These are phyloP conservation scores for Salix arbutifolia DNA, from an alignment of 345 rosid genomes.

Conservation along the genomic window DNA sequence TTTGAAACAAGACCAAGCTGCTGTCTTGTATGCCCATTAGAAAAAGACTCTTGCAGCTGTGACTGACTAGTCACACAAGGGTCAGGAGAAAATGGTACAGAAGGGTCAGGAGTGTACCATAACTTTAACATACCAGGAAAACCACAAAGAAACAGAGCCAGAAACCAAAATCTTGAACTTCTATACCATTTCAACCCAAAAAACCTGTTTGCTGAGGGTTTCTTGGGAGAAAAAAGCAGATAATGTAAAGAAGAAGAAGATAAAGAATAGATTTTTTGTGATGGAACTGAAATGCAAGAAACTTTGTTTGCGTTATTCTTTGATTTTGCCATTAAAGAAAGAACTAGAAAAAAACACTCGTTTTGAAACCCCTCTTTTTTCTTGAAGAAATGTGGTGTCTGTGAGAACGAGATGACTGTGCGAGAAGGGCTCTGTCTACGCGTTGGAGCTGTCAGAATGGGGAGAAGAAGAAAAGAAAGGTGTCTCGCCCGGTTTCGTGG, in stretches of 20 bases:
- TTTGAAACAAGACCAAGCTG: constrained; percentile 24
- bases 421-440: background rate
- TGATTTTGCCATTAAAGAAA: constrained; percentile 21
- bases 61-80: constrained; percentile 44
- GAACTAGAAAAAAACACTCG: background rate
- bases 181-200: constrained; percentile 21
- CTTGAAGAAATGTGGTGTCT: background rate
- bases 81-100: constrained; percentile 39
- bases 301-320: constrained; percentile 25
- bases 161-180: constrained; percentile 53
- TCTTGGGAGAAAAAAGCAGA: constrained; percentile 62
- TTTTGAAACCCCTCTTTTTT: background rate
- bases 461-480: background rate
- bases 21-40: constrained; percentile 17
- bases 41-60: constrained; percentile 11
- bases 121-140: constrained; percentile 48
- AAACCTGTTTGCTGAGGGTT: constrained; percentile 32
- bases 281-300: constrained; percentile 29
- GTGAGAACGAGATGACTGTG: constrained; percentile 15
- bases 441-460: constrained; percentile 1
- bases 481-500: background rate
- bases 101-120: constrained; percentile 45
- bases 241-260: constrained; percentile 59
- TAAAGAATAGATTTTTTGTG: constrained; percentile 27
- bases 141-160: constrained; percentile 50